Conservation (phyloP, 495 filamentous ascomycete genomes). For the Podospora anserina region DNA sequence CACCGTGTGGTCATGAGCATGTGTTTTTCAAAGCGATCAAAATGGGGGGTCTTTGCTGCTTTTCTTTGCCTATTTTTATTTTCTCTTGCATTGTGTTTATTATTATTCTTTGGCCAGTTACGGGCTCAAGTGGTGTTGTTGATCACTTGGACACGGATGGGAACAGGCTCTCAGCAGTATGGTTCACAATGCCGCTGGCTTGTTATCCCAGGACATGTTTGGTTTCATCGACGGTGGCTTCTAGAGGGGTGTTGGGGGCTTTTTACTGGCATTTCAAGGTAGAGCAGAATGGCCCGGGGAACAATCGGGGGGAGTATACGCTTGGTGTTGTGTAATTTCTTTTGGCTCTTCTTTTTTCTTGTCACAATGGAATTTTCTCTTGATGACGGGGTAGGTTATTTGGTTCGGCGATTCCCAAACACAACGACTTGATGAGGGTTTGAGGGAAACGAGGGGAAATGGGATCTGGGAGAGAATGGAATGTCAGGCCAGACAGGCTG, state of each 20-base stretch:
- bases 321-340: constrained; percentile 9
- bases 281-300: constrained; percentile 8
- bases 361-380: constrained; percentile 10
- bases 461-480: constrained; percentile 3
- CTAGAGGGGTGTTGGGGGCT: constrained; percentile 5
- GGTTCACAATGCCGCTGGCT: neutral
- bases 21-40: constrained; percentile 13
- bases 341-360: constrained; percentile 16
- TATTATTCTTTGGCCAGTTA: constrained; percentile 5
- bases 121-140: neutral
- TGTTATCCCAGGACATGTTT: neutral
- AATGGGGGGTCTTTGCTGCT: neutral
- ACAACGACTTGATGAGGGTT: constrained; percentile 32
- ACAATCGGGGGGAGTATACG: neutral
- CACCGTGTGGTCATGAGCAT: constrained; percentile 13
- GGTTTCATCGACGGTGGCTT: neutral
- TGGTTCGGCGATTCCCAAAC: constrained; percentile 19
- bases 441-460: neutral
- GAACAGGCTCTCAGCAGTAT: neutral
- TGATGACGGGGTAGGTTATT: constrained; percentile 8
- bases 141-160: neutral
- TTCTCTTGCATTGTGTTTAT: constrained; percentile 13
- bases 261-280: constrained; percentile 12
- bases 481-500: constrained; percentile 5
- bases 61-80: constrained; percentile 7